Base-by-base conservation (phyloP, 1,139 yeast genomes). In the Taiozyma sp. region DNA sequence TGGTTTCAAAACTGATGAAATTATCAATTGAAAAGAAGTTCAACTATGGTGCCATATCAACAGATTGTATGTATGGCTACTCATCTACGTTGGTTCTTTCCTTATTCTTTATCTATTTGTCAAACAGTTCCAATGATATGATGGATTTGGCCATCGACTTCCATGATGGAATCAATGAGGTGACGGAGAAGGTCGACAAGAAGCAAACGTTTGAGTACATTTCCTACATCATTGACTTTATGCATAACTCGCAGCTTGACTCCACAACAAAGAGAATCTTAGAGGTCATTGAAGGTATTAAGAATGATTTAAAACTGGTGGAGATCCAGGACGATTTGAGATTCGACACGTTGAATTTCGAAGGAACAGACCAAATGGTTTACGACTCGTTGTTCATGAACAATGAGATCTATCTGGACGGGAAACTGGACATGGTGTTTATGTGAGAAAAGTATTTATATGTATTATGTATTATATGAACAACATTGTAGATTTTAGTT, bases 1-100 rank as follows among this genome's bases (percentile, higher is more conserved):
- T 59, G 52, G 67, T 73, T 7, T 69, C 76, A 0, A 70, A 70
- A 46, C 56, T 71, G 6, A 60, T 71, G 41, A 60, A 66, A 4
- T 59, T 64, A 43, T 65, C 71, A 0, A 62, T 66, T 27, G 56
- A 62, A 9, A 60, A 62, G 19, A 70, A 70, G 0, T 64, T 70
- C 52, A 68, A 72, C 54, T 70, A 71, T 54, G 77, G 78, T 27
- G 71, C 74, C 1, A 47, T 71, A 13, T 69, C 71, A 43, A 65
- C 66, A 43, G 78, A 74, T 52, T 69, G 73, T 41, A 71, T 71
- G 57, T 68, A 68, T 55, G 72, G 71, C 5, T 74, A 74, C 52
- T 68, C 69, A 51, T 70, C 76, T 1, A 67, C 69, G 2, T 64
- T 74, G 68, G 69, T 69, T 2, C 46, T 61, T 4, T 61, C 63